phyloP scores from a whole-genome alignment of 2,329 filamentous ascomycete species.

The Diaporthe destruens region DNA sequence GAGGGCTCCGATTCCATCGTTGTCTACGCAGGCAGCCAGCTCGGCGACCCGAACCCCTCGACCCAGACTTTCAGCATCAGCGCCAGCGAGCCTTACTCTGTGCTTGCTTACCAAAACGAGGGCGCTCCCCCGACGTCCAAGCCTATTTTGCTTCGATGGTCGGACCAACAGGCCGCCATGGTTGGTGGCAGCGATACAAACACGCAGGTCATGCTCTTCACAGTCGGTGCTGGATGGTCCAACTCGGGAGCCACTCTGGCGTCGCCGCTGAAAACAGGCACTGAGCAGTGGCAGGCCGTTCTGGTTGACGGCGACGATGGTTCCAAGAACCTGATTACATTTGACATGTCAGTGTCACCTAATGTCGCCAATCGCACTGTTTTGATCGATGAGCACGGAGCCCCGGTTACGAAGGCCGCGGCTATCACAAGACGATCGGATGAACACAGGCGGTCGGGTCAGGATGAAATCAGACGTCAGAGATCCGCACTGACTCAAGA shows the following conservation, averaged over 20 bases:
- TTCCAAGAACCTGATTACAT: constrained; percentile 83
- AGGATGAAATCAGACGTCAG: constrained; percentile 1
- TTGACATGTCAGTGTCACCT: constrained; percentile 79
- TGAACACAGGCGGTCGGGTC: constrained; percentile 24
- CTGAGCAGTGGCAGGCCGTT: constrained; percentile 68
- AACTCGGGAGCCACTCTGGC: constrained; percentile 75
- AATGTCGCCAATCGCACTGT: constrained; percentile 80
- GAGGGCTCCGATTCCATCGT: constrained; percentile 78
- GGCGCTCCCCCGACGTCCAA: constrained; percentile 71
- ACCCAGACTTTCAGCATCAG: constrained; percentile 82
- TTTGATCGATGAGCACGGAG: constrained; percentile 72
- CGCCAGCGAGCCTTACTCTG: constrained; percentile 72
- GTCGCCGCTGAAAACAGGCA: constrained; percentile 69
- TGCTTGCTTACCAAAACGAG: constrained; percentile 68
- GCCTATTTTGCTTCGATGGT: constrained; percentile 83
- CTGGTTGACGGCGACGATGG: constrained; percentile 80
- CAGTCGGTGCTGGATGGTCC: constrained; percentile 72
- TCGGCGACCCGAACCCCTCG: constrained; percentile 69
- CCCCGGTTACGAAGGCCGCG: constrained; percentile 60
- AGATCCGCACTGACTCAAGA: constrained; percentile 63
- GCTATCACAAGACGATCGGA: constrained; percentile 52
- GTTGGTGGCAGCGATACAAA: constrained; percentile 79
- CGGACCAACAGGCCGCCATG: constrained; percentile 76
- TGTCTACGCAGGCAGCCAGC: constrained; percentile 82
- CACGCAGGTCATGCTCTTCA: constrained; percentile 79